Percentiles rank a stretch among this genome's conserved stretches.
These are phyloP conservation scores for Dactylonectria macrodidyma DNA, from an alignment of 2,329 filamentous ascomycete species.

Conservation along the genomic window DNA sequence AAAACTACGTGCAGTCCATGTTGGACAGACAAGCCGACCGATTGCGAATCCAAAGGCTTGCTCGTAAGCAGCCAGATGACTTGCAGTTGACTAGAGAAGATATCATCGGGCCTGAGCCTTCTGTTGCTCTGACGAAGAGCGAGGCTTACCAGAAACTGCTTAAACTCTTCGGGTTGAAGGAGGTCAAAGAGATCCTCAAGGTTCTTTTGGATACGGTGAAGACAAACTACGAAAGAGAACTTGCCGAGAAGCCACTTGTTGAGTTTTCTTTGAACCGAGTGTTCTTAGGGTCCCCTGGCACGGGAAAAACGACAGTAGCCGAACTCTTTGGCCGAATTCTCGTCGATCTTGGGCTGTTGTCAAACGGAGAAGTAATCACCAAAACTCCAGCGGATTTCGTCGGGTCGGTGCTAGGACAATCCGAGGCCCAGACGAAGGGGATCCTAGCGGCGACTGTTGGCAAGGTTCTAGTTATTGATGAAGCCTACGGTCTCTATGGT, in stretches of 20 bases:
- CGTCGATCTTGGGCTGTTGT: conserved; percentile 76
- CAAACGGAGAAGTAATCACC: conserved; percentile 78
- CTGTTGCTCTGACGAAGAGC: conserved; percentile 64
- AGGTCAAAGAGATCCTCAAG: conserved; percentile 74
- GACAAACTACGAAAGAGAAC: conserved; percentile 76
- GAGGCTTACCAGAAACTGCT: conserved; percentile 72
- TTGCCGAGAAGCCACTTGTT: conserved; percentile 71
- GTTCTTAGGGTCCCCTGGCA: conserved; percentile 81
- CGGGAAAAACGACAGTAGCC: conserved; percentile 83
- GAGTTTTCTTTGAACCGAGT: conserved; percentile 77
- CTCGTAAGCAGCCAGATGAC: conserved; percentile 65
- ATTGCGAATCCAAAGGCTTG: conserved; percentile 62
- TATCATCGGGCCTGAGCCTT: conserved; percentile 79
- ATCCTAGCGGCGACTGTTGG: conserved; percentile 77
- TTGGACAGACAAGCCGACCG: conserved; percentile 71
- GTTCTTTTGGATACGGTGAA: conserved; percentile 73
- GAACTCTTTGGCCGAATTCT: conserved; percentile 81
- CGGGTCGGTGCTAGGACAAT: conserved; percentile 73
- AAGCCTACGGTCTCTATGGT: conserved; percentile 78
- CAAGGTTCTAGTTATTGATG: conserved; percentile 86
- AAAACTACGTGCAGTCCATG: conserved; percentile 72
- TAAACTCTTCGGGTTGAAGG: conserved; percentile 69
- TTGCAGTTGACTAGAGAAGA: conserved; percentile 76
- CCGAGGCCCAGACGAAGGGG: conserved; percentile 79
- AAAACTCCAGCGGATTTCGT: conserved; percentile 85